Evolutionary conservation across 2,329 filamentous ascomycete species (phyloP), one percentile per base, ranked within the genome.

Genomic region (Aspergillus floridensis): DNA sequence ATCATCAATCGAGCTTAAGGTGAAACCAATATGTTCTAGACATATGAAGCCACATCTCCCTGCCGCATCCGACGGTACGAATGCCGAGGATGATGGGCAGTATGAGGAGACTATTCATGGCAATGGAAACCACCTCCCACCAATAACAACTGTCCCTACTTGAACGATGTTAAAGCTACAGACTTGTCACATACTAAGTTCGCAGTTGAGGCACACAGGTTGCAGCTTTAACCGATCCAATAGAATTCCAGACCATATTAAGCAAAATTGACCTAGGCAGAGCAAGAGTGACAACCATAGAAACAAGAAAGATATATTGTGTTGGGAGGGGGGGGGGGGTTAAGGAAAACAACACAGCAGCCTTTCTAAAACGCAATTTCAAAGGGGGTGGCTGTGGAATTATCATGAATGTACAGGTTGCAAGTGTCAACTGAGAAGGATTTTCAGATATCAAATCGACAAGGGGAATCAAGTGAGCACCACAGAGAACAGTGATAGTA

Each of bases 341-440:
- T 51, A 46, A 21, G 24, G 35, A 7, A n/a, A 48, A 53, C 32
- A 52, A 22, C 32, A 53, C 53, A 29, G 54, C 26, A 52, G 55
- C n/a, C 49, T 22, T 57, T 31, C 12, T n/a, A 26, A 59, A 31
- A 31, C 51, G 50, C 14, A 44, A 8, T 32, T 32, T 44, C 51
- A 21, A 26, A 41, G 48, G 19, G 41, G 46, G 19, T 49, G 38
- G 31, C 29, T n/a, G 49, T 31, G 41, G 16, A 58, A 53, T 44
- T 21, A 46, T 59, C 60, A 52, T 58, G 52, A 57, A 53, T 63
- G 26, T 63, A 59, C 60, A 64, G 6, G 38, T 38, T 41, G 50
- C 49, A 59, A 58, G 57, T 11, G 11, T 11, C n/a, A 44, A 44
- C 38, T 44, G 5, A 12, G 16, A 44, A 44, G n/a, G 5, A 44